Conservation (phyloP, 371 early-diverging fungal genomes). For the Entomophthora muscae region DNA sequence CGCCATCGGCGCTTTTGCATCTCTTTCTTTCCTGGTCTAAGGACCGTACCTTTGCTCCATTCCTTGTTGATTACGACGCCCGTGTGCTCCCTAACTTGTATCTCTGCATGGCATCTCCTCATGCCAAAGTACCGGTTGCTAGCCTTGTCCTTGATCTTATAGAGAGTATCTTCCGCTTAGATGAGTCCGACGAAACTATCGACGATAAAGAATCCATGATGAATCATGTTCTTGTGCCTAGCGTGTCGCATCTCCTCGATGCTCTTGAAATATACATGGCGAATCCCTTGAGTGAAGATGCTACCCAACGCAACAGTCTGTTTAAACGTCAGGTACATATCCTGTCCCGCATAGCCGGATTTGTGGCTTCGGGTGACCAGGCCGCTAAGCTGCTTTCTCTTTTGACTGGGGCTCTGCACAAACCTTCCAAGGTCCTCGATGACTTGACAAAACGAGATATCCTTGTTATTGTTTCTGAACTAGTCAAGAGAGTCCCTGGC, state of each 20-base stretch:
- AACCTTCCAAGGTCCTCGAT: conserved; percentile 43
- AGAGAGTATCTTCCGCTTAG: conserved; percentile 46
- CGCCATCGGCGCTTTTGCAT: conserved; percentile 53
- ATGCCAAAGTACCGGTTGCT: conserved; percentile 48
- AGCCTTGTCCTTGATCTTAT: conserved; percentile 46
- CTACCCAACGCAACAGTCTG: not conserved
- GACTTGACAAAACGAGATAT: conserved; percentile 73
- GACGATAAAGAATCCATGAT: not conserved
- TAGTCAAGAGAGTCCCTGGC: conserved; percentile 17
- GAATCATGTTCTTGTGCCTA: conserved; percentile 27
- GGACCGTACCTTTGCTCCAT: conserved; percentile 33
- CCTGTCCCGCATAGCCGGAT: conserved; percentile 53
- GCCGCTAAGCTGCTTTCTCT: conserved; percentile 50
- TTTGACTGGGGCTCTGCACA: conserved; percentile 64
- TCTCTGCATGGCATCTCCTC: conserved; percentile 50
- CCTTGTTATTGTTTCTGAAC: conserved; percentile 52
- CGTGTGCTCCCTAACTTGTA: conserved; percentile 44
- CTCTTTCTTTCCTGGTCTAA: conserved; percentile 63
- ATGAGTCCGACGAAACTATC: conserved; percentile 13
- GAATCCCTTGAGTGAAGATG: conserved; percentile 22
- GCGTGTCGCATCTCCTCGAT: conserved; percentile 38
- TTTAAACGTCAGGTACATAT: conserved; percentile 59
- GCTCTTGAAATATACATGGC: conserved; percentile 27
- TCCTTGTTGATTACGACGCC: conserved; percentile 38
- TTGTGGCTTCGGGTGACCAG: conserved; percentile 44